Conservation (phyloP, 257 asterid genomes). For the Cinchona pubescens region DNA sequence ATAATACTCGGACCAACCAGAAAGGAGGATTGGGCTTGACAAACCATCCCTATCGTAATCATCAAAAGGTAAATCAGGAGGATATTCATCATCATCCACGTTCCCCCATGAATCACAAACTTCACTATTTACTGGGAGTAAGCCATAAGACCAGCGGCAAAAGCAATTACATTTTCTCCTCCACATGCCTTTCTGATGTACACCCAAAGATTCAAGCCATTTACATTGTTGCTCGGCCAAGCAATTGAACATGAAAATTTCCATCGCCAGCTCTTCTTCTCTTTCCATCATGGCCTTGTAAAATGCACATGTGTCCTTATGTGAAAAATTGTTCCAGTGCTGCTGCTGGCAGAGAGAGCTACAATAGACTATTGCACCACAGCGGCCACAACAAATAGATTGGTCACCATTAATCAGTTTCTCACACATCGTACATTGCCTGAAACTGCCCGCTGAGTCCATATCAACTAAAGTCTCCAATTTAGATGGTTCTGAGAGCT, state of each 20-base stretch:
- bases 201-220: slow-evolving; percentile 35
- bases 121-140: slow-evolving; percentile 25
- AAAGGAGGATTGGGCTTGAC: slow-evolving; percentile 25
- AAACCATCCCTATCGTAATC: slow-evolving; percentile 17
- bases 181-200: slow-evolving; percentile 42
- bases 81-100: slow-evolving; percentile 27
- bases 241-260: slow-evolving; percentile 22
- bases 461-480: slow-evolving; percentile 28
- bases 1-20: slow-evolving; percentile 34
- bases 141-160: slow-evolving; percentile 23
- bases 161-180: slow-evolving; percentile 34
- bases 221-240: slow-evolving; percentile 32
- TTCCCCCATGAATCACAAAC: slow-evolving; percentile 34
- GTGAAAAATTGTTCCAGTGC: slow-evolving; percentile 30
- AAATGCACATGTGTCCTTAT: slow-evolving; percentile 25
- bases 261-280: slow-evolving; percentile 34
- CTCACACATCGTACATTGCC: slow-evolving; percentile 29
- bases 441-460: slow-evolving; percentile 4
- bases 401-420: slow-evolving; percentile 26
- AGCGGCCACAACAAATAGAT: slow-evolving; percentile 24
- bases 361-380: slow-evolving; percentile 32
- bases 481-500: slow-evolving; percentile 11
- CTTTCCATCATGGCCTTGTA: slow-evolving; percentile 42
- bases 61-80: slow-evolving; percentile 27
- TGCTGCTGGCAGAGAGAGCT: slow-evolving; percentile 34